Evolutionary conservation across 257 asterid genomes (phyloP), one percentile per base, ranked within the genome.

Genomic region (Salvia rosmarinus): DNA sequence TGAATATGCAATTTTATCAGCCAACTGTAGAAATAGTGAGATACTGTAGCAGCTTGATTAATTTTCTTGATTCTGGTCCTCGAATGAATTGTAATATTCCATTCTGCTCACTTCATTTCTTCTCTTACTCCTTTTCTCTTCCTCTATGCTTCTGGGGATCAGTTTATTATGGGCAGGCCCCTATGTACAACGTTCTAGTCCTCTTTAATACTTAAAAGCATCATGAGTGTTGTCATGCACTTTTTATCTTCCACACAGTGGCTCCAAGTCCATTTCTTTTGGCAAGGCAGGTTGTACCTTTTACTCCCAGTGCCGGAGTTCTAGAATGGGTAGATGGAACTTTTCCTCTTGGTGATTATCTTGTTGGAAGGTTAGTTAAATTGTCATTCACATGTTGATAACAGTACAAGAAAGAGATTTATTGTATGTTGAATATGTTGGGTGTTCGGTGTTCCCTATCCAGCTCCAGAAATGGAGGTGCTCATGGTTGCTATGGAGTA

Each of bases 281-380:
- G 35, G 68, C 75, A 81, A 43, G 68, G 79, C 85, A 94, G 99
- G 99, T 94, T 30, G 91, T 94, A 67, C 95, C 99, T 78, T 94
- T 94, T 75, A 91, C 99, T 78, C 99, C 99, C 40, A 91, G 97
- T 83, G 99, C 99, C 58, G 99, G 99, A 77, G 97, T 94, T 78
- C 87, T 91, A 67, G 99, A 94, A 83, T 94, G 99, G 99, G 99
- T 94, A 73, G 90, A 88, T 82, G 97, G 96, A 80, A 94, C 99
- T 68, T 74, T 94, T 55, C 99, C 99, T 32, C 99, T 94, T 20
- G 96, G 95, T 65, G 99, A 94, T 71, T 94, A 91, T 85, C 99
- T 94, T 59, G 79, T 81, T 40, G 99, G 97, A 81, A 85, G 97
- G 97, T 89, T 66, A 77, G 88, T 74, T 49, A 50, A 61, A 37